Evolutionary conservation across 2,329 filamentous ascomycete genomes (phyloP), one percentile per base, ranked within the genome.

Genomic region (Penicillium hesseltinei): DNA sequence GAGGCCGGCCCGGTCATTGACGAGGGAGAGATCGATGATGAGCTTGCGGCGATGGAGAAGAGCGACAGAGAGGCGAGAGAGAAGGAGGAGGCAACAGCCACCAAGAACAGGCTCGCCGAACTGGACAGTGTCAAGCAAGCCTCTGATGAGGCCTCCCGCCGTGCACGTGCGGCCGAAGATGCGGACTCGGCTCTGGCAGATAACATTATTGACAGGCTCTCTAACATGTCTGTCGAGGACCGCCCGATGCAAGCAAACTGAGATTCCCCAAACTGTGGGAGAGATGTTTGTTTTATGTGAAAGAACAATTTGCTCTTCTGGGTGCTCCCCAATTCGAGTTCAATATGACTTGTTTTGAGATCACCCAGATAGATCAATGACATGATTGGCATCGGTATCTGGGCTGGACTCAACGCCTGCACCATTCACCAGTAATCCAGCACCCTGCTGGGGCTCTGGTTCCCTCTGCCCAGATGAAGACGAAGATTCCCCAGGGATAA

Each of bases 11-110:
- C 64, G 53, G 74, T 70, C 61, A 80, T 96, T 33, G 91, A 96
- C 71, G 92, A 96, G 69, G 82, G 70, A 21, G 92, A 95, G 72
- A 85, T 97, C 54, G 92, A 97, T 65, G 89, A 93, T 59, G 93
- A 97, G 77, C 81, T 97, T 46, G 88, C 89, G 64, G 87, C 82
- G 4, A 78, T 99, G 77, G 87, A 92, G 75, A 78, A 78, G 68
- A 82, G 83, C 69, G 81, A 84, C 56, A 71, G 67, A 58, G 71
- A 80, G 66, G 78, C 77, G 48, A 72, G 67, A 53, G 77, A 80
- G 61, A 74, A 80, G 62, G 74, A 81, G 58, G 78, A 81, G 40
- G 82, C 82, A 54, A 71, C 75, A 51, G 77, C 79, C 65, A 81
- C 78, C 47, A 72, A 75, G 60, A 73, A 69, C 57, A 77, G 73